These are phyloP conservation scores for Sordariomycetes sp. DNA, from an alignment of 2,329 filamentous ascomycete species.

Conservation along the genomic window DNA sequence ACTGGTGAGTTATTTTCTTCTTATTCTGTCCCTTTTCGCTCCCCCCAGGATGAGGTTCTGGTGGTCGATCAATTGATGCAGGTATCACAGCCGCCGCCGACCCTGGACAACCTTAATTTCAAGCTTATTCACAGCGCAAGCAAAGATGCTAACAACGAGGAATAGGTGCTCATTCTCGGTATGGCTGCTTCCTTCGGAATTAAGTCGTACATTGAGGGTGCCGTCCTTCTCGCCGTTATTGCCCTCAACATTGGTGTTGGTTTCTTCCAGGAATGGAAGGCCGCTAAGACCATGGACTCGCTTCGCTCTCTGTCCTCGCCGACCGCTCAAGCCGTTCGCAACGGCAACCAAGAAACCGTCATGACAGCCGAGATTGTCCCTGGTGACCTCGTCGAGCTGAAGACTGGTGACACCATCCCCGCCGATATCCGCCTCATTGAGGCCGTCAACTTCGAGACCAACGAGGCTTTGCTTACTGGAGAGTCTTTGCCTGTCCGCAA, in stretches of 20 bases:
- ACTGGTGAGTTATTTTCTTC: slow-evolving; percentile 32
- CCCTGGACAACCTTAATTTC: slow-evolving; percentile 1
- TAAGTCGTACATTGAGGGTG: slow-evolving; percentile 50
- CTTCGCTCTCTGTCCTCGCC: slow-evolving; percentile 32
- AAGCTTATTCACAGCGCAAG: too few relatives aligned
- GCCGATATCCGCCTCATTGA: slow-evolving; percentile 49
- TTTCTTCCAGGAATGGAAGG: slow-evolving; percentile 34
- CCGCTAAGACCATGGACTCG: slow-evolving; percentile 40
- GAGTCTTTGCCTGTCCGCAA: slow-evolving; percentile 54
- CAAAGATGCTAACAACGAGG: too few relatives aligned
- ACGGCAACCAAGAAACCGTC: slow-evolving; percentile 26
- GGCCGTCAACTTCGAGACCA: slow-evolving; percentile 58
- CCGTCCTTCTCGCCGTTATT: slow-evolving; percentile 49
- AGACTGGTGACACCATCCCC: slow-evolving; percentile 51
- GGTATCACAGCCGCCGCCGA: too few relatives aligned
- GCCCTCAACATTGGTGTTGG: slow-evolving; percentile 47
- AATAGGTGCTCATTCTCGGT: slow-evolving; percentile 44
- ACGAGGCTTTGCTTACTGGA: slow-evolving; percentile 56
- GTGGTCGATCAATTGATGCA: too few relatives aligned
- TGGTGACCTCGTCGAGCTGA: slow-evolving; percentile 46
- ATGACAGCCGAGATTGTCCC: slow-evolving; percentile 38
- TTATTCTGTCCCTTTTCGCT: neutral
- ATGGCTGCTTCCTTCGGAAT: slow-evolving; percentile 51
- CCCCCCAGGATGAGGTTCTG: too few relatives aligned
- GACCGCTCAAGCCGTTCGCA: slow-evolving; percentile 31